A percentile compares a stretch with the other conserved stretches of the same genome.
Evolutionary conservation across 225 moss, liverwort and hornwort genomes (phyloP).

Genomic region (Pleurozium schreberi): DNA sequence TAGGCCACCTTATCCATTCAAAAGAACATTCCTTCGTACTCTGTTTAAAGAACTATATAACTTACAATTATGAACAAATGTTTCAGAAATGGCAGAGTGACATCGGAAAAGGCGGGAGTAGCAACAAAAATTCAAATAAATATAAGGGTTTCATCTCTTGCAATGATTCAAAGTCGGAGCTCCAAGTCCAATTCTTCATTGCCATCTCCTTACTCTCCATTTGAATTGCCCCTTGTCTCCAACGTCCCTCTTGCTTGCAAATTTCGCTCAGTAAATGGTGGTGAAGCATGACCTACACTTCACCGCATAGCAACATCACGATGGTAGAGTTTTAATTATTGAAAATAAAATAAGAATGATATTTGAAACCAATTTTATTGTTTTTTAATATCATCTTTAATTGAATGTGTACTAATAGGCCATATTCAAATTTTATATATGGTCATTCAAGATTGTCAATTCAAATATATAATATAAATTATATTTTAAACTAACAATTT

Average conservation of each 20-base stretch:
- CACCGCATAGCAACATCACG: neutral
- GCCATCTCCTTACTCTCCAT: neutral
- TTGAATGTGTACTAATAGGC: neutral
- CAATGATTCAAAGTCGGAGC: constrained; percentile 4
- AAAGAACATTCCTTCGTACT: neutral
- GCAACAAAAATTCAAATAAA: neutral
- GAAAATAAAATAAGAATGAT: neutral
- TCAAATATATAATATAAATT: neutral
- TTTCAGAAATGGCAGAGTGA: too few species aligned
- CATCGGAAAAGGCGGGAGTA: neutral
- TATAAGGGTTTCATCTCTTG: neutral
- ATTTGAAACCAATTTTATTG: neutral
- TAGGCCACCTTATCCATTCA: too few species aligned
- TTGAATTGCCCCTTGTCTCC: neutral
- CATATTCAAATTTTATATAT: neutral
- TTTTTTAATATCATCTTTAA: neutral
- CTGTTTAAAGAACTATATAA: too few species aligned
- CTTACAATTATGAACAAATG: too few species aligned
- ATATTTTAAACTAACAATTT: too few species aligned
- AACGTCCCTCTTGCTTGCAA: neutral
- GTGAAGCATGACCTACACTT: neutral
- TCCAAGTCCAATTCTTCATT: neutral
- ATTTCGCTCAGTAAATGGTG: neutral
- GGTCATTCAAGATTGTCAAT: fast-evolving
- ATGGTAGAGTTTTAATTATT: neutral